Base-by-base conservation (phyloP, 495 filamentous ascomycete genomes). In the Hyphodiscus hymeniophilus region DNA sequence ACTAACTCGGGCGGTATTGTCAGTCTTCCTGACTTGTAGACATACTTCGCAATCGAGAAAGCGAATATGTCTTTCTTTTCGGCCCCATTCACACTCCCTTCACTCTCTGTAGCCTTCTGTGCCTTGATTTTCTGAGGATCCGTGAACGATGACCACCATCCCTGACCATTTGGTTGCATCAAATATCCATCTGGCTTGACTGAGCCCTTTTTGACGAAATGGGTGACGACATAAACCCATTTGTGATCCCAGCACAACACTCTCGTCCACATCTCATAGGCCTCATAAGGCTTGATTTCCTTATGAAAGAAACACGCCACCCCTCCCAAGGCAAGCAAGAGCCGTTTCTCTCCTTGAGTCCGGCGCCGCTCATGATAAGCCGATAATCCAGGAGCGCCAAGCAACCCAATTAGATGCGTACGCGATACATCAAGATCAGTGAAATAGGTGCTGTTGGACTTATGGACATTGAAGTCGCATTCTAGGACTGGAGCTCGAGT, bases 361-460 rank as follows among this genome's bases (percentile, higher is more conserved):
- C 66, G 50, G 17, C 58, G 62, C 22, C 69, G 41, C 28, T 48
- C 53, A 34, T 55, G 44, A 61, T 28, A 28, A 5, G 5, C 26
- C 4, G 26, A 28, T 60, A 73, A 73, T 48, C 65, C 71, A 45
- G 60, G 66, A 50, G 64, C 72, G 26, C 81, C 64, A 0, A 84
- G 65, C 43, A 75, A 72, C 40, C 66, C 66, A 26, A 78, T 61
- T 5, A 85, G 66, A 52, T 87, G 77, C 0, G 76, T 77, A 12
- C 87, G 81, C 34, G 74, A 71, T 33, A 87, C 73, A 63, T 91
- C 87, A 13, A 89, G 74, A 63, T 91, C 87, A 57, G 80, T 68
- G 63, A 89, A 90, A 72, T 87, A 92, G 3, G 87, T 92, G 46
- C 69, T 76, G 69, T 92, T 92, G 55, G 77, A 82, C 60, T 92